phyloP scores from a whole-genome alignment of 2,329 filamentous ascomycete species.

The Fusarium oligoseptatum region DNA sequence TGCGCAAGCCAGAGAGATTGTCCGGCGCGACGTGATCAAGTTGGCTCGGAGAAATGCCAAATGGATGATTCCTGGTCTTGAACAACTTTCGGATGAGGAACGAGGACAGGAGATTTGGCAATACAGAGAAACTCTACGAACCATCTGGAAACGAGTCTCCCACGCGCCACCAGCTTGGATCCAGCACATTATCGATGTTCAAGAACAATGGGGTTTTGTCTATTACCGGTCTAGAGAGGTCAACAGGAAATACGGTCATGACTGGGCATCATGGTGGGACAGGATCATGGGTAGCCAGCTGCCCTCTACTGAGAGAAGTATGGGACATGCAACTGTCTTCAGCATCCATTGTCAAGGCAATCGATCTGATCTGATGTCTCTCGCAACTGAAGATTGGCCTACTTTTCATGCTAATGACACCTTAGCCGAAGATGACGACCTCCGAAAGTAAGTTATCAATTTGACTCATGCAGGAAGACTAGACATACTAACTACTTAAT shows the following conservation, averaged over 20 bases:
- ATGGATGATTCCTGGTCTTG: not conserved
- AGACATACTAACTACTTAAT: not conserved
- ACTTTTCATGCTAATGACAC: conserved; percentile 6
- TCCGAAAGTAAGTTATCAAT: conserved; percentile 17
- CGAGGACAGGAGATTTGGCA: too few species aligned
- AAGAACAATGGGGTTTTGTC: not conserved
- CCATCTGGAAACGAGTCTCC: not conserved
- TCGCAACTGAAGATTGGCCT: conserved; percentile 20
- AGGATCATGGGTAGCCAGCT: too few species aligned
- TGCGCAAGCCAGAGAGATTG: not conserved
- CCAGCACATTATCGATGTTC: not conserved
- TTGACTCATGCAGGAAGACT: not conserved
- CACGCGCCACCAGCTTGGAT: not conserved
- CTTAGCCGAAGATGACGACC: conserved; percentile 23
- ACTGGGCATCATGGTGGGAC: not conserved
- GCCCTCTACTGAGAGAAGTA: not conserved
- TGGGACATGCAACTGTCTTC: not conserved
- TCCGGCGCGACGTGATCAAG: not conserved
- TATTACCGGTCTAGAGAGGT: not conserved
- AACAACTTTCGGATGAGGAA: not conserved
- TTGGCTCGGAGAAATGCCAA: not conserved
- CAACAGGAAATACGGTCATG: not conserved
- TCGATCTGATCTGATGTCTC: rapidly evolving
- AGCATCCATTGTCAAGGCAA: conserved; percentile 21
- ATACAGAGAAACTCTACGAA: not conserved